A percentile compares a stretch with the other conserved stretches of the same genome.
phyloP scores from a whole-genome alignment of 305 asterid species.

The Stenogyne calaminthoides region DNA sequence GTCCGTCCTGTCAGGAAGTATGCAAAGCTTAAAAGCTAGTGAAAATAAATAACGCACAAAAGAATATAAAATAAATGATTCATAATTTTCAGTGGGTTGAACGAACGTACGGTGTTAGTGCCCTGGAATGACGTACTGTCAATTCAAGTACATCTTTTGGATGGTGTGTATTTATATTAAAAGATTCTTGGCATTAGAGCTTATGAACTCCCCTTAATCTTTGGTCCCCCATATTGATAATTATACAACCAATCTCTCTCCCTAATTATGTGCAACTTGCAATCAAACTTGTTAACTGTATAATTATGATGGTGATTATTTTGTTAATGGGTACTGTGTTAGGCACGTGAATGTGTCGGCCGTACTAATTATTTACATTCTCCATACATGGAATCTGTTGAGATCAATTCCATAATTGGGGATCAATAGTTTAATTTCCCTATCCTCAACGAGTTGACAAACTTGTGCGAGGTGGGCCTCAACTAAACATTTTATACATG shows the following conservation, averaged over 20 bases:
- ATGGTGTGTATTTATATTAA: background rate
- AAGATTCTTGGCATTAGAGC: background rate
- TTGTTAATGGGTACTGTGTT: slow-evolving; percentile 23
- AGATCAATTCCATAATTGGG: slow-evolving; percentile 19
- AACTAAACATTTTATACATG: too few relatives aligned
- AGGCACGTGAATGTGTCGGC: slow-evolving; percentile 48
- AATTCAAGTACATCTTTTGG: background rate
- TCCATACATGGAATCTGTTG: background rate
- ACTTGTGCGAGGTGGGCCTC: background rate
- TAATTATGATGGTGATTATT: slow-evolving; percentile 12
- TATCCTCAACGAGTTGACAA: background rate
- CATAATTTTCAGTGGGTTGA: slow-evolving; percentile 9
- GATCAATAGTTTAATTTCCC: background rate
- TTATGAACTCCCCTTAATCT: slow-evolving; percentile 2
- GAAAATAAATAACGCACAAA: too few relatives aligned
- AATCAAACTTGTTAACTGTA: slow-evolving; percentile 36
- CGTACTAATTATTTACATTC: background rate
- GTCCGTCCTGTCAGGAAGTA: too few relatives aligned
- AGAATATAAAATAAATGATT: slow-evolving; percentile 19
- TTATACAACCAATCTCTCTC: slow-evolving; percentile 4
- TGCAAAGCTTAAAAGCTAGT: background rate
- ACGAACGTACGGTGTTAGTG: background rate
- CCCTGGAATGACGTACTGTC: background rate
- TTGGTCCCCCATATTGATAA: slow-evolving; percentile 15
- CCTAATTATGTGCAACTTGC: slow-evolving; percentile 15